Conservation (phyloP, 257 asterid species). For the Coffea canephora region DNA sequence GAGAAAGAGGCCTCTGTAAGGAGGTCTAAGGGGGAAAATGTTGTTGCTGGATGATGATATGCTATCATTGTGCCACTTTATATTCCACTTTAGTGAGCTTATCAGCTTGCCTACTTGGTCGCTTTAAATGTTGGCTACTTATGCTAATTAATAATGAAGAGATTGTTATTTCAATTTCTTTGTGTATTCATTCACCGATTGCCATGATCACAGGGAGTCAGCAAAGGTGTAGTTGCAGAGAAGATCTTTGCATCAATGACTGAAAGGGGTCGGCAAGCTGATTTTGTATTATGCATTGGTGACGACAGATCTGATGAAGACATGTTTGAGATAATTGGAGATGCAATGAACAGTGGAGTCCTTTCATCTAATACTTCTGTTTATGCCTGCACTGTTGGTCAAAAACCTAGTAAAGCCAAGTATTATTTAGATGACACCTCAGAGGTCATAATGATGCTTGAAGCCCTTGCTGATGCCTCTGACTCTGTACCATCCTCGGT, state of each 20-base stretch:
- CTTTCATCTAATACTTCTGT: constrained; percentile 29
- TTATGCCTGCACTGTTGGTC: constrained; percentile 57
- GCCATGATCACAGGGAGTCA: constrained; percentile 39
- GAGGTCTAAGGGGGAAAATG: neutral
- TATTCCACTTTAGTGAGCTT: neutral
- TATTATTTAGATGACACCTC: constrained; percentile 48
- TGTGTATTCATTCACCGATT: neutral
- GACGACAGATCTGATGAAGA: constrained; percentile 62
- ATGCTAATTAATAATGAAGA: neutral
- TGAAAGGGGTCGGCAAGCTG: constrained; percentile 35
- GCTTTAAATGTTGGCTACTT: neutral
- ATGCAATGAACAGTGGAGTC: constrained; percentile 23
- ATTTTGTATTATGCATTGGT: constrained; percentile 52
- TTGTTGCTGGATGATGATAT: no score
- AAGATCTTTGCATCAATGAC: constrained; percentile 41
- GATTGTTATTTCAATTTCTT: neutral
- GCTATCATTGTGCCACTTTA: neutral
- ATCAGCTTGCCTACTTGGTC: neutral
- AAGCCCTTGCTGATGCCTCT: constrained; percentile 36
- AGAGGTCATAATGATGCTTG: constrained; percentile 41
- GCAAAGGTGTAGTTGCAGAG: constrained; percentile 52
- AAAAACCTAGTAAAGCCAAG: constrained; percentile 55
- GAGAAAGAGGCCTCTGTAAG: neutral
- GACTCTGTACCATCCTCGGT: constrained; percentile 14
- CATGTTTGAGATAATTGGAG: constrained; percentile 50